Base-by-base conservation (phyloP, 2,329 filamentous ascomycete species). In the Ophiostoma piceae region DNA sequence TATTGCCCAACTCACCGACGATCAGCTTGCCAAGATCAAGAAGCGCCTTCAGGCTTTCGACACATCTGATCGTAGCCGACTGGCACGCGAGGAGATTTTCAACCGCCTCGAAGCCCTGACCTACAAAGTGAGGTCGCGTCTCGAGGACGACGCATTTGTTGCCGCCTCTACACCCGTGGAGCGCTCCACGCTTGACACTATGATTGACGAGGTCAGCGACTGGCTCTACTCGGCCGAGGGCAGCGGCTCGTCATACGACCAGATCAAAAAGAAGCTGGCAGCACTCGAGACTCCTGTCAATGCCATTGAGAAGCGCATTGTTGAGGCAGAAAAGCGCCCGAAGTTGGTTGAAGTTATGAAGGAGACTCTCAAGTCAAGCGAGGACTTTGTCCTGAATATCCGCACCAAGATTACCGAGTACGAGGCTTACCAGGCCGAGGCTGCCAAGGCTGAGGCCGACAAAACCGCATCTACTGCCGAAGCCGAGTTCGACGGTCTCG, bases 41-140 rank as follows among this genome's bases (percentile, higher is more conserved):
- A 85, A 91, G 74, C 90, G 92, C 64, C 86, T 99, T 62, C 85
- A 88, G 75, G 90, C 92, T 4, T 98, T 99, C 75, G 92, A 96
- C 74, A 84, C 86, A 35, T 97, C 94, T 2, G 95, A 99, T 79
- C 87, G 86, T 74, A 87, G 90, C 37, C 90, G 94, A 67, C 81
- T 88, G 47, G 83, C 88, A 71, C 88, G 94, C 41, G 94, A 97
- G 77, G 94, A 97, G 78, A 88, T 92, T 0, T 83, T 97, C 70
- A 99, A 98, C 80, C 90, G 91, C 73, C 87, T 99, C n/a, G 95
- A 99, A 79, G 90, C 86, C 14, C 98, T 91, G 79, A 97, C 94
- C 16, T 99, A 99, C 83, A 90, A 88, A 76, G 87, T 91, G 37
- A 89, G 93, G 35, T 93, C 97, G 78, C 84, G 96, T 64, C 83